These are phyloP conservation scores for Dionaea muscipula DNA, from an alignment of 179 eudicot species.

Conservation along the genomic window DNA sequence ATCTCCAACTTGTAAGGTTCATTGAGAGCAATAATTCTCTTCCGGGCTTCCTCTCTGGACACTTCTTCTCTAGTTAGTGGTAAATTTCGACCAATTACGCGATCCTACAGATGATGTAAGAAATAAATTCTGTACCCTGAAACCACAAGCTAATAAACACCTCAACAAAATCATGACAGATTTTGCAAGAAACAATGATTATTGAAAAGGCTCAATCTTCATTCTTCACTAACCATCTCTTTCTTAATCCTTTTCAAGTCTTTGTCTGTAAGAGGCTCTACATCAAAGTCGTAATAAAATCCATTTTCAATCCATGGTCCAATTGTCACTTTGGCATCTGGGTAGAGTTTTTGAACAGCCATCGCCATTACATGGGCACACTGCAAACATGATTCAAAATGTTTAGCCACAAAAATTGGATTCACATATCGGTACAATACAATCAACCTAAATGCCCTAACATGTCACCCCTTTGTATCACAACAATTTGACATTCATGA, in stretches of 20 bases:
- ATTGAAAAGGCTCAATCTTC: slow-evolving; percentile 8
- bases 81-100: slow-evolving; percentile 75
- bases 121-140: slow-evolving; percentile 57
- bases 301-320: slow-evolving; percentile 99
- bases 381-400: slow-evolving; percentile 36
- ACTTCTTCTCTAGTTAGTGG: slow-evolving; percentile 89
- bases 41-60: slow-evolving; percentile 80
- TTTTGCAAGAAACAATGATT: background rate
- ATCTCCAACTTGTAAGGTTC: slow-evolving; percentile 94
- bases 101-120: slow-evolving; percentile 89
- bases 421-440: no score
- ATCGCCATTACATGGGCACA: slow-evolving; percentile 99
- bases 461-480: no score
- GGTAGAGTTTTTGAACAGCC: slow-evolving; percentile 97
- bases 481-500: no score
- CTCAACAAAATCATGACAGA: slow-evolving; percentile 19
- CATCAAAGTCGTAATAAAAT: slow-evolving; percentile 91
- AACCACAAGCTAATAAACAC: slow-evolving; percentile 39
- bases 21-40: slow-evolving; percentile 60
- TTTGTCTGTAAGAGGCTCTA: slow-evolving; percentile 90
- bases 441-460: no score
- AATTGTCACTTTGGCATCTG: slow-evolving; percentile 92
- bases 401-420: background rate
- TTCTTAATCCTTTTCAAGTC: slow-evolving; percentile 89
- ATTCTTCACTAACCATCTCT: slow-evolving; percentile 75